A percentile compares a stretch with the other conserved stretches of the same genome.
phyloP scores from a whole-genome alignment of 1,139 yeast species.

The Kazachstania sp. region DNA sequence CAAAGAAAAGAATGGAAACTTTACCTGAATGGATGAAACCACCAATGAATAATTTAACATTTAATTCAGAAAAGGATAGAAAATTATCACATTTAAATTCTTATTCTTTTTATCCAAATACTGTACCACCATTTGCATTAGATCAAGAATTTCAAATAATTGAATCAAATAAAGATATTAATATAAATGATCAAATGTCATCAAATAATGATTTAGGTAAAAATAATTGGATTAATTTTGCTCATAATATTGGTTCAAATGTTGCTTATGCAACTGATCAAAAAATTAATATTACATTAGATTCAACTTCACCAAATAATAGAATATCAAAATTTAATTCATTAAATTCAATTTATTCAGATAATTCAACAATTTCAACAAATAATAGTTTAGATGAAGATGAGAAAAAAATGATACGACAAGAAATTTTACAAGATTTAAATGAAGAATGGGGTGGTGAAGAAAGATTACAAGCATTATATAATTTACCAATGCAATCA shows the following conservation, averaged over 20 bases:
- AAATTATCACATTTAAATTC: slow-evolving; percentile 15
- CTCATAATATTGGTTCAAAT: slow-evolving; percentile 22
- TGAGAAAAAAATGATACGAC: slow-evolving; percentile 21
- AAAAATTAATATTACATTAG: slow-evolving; percentile 5
- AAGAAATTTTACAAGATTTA: slow-evolving; percentile 30
- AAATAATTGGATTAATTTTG: slow-evolving; percentile 20
- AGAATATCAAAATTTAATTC: slow-evolving; percentile 1
- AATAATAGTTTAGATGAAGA: slow-evolving; percentile 7
- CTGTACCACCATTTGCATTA: slow-evolving; percentile 31
- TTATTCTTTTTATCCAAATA: slow-evolving; percentile 25
- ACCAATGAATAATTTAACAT: neutral
- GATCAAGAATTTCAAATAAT: slow-evolving; percentile 16
- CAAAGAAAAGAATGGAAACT: neutral
- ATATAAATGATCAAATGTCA: neutral
- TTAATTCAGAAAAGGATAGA: neutral
- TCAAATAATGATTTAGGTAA: neutral
- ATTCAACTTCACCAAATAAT: neutral
- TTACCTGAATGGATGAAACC: neutral
- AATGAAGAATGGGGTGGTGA: slow-evolving; percentile 64
- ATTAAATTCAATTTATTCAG: slow-evolving; percentile 17
- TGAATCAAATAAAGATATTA: slow-evolving; percentile 1
- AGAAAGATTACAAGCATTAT: slow-evolving; percentile 47
- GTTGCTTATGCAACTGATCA: slow-evolving; percentile 19
- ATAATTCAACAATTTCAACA: slow-evolving; percentile 14
- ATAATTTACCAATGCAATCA: slow-evolving; percentile 36